Percentiles rank a stretch among this genome's conserved stretches.
These are phyloP conservation scores for Salix exigua DNA, from an alignment of 345 rosid species.

Conservation along the genomic window DNA sequence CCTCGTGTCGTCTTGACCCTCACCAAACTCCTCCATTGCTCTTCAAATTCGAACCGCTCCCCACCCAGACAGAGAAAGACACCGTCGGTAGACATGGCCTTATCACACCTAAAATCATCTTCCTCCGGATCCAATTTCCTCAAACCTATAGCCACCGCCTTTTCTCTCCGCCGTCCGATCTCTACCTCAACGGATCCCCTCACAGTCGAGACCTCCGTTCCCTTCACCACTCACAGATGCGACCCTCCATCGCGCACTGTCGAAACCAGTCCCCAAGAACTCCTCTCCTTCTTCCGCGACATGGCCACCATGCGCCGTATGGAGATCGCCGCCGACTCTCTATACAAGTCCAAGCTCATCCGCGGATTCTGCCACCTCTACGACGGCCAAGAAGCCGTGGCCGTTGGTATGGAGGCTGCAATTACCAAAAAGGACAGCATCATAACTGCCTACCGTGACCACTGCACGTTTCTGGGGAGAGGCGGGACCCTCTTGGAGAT, in stretches of 20 bases:
- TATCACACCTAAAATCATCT: slow-evolving; percentile 40
- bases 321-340: slow-evolving; percentile 98
- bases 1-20: neutral
- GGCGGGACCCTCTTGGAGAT: slow-evolving; percentile 74
- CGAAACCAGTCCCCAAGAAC: slow-evolving; percentile 62
- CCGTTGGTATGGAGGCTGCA: slow-evolving; percentile 93
- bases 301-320: slow-evolving; percentile 92
- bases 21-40: neutral
- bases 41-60: neutral
- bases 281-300: slow-evolving; percentile 63
- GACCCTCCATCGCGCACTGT: slow-evolving; percentile 85
- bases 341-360: slow-evolving; percentile 95
- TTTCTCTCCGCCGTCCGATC: slow-evolving; percentile 50
- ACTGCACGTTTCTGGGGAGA: slow-evolving; percentile 75
- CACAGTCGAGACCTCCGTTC: slow-evolving; percentile 80
- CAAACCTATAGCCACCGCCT: slow-evolving; percentile 32
- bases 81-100: slow-evolving; percentile 49
- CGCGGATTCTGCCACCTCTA: slow-evolving; percentile 98
- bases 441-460: slow-evolving; percentile 91
- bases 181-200: slow-evolving; percentile 69
- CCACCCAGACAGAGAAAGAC: neutral
- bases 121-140: slow-evolving; percentile 32
- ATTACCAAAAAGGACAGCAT: slow-evolving; percentile 79
- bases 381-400: slow-evolving; percentile 96
- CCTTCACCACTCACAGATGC: slow-evolving; percentile 75